Evolutionary conservation across 192 early-diverging fungal species (phyloP).

Genomic region (Helicostylum pulchrum): DNA sequence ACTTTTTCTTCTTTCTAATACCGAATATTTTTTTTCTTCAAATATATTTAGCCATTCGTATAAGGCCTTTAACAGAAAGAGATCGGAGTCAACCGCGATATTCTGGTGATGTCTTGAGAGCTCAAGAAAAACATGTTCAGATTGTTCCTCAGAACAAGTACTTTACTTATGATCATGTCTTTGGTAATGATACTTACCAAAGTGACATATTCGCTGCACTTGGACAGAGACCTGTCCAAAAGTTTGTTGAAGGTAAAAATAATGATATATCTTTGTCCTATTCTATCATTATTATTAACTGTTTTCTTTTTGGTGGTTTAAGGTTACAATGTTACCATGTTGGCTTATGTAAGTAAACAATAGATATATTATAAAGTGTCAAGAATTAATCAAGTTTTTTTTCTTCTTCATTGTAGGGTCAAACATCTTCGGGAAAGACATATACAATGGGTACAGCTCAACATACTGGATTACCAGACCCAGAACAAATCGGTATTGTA

Average conservation of each 20-base stretch:
- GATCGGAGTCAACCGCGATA: conserved; percentile 31
- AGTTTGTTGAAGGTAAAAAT: conserved; percentile 32
- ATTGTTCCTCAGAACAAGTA: conserved; percentile 30
- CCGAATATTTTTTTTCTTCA: not conserved
- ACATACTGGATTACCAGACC: conserved; percentile 17
- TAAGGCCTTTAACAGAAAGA: conserved; percentile 29
- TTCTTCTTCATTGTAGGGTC: conserved; percentile 42
- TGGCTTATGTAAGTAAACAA: conserved; percentile 65
- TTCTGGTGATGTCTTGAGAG: conserved; percentile 24
- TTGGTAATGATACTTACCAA: conserved; percentile 29
- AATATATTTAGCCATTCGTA: conserved; percentile 27
- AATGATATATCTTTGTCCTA: too few species aligned
- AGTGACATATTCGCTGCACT: conserved; percentile 31
- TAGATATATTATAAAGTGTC: not conserved
- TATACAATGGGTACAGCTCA: conserved; percentile 90
- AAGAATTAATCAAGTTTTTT: not conserved
- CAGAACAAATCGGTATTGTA: conserved; percentile 58
- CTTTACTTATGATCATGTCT: conserved; percentile 38
- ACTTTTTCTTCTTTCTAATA: not conserved
- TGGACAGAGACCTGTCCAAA: conserved; percentile 28
- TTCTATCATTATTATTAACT: not conserved
- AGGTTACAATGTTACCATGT: conserved; percentile 92
- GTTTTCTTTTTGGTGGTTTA: conserved; percentile 37
- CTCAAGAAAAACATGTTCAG: conserved; percentile 22
- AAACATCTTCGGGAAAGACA: conserved; percentile 95